Evolutionary conservation across 2,329 filamentous ascomycete species (phyloP), one percentile per base, ranked within the genome.

Genomic region (Ambrosiella xylebori): DNA sequence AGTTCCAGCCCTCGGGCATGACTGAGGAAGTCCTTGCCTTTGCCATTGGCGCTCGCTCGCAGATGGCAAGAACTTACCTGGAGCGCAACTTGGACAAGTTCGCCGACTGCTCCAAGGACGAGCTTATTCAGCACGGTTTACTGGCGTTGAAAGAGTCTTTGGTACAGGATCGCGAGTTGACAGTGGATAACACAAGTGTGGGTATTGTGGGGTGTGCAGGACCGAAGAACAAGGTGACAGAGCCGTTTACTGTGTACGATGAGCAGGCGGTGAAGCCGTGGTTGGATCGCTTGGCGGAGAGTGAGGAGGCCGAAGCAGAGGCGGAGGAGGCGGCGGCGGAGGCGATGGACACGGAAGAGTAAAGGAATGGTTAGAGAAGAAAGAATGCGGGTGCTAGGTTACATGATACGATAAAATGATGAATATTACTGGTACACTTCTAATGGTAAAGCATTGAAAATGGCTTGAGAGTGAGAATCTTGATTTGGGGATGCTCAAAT

Each of bases 21-120:
- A 96, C 89, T 65, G 87, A 96, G 69, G 93, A 98, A 79, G 97
- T 97, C 88, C 71, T 86, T 54, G 93, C 93, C 27, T 96, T 91
- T 68, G 91, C 90, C 60, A 98, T 98, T 69, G 93, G 93, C 57
- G 93, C 93, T 53, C 80, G 93, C 65, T 93, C 86, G 70, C 93
- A 98, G 76, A 97, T 97, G 88, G 93, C 93, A 27, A 78, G 93
- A 67, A 98, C 93, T 62, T 98, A 98, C 72, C 76, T 98, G 58
- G 93, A 98, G 79, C 80, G 88, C 67, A 86, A 96, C 72, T 73
- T 96, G 61, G 90, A 95, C 62, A 74, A 82, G 64, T 97, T 98
- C 70, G 79, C 81, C 66, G 78, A 79, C 63, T 84, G 82, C 68
- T 81, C 77, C 63, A 78, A 87, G 65, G 91, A 96, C 68, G 87